These are phyloP conservation scores for Exophiala bonariae DNA, from an alignment of 2,329 filamentous ascomycete species.

Conservation along the genomic window DNA sequence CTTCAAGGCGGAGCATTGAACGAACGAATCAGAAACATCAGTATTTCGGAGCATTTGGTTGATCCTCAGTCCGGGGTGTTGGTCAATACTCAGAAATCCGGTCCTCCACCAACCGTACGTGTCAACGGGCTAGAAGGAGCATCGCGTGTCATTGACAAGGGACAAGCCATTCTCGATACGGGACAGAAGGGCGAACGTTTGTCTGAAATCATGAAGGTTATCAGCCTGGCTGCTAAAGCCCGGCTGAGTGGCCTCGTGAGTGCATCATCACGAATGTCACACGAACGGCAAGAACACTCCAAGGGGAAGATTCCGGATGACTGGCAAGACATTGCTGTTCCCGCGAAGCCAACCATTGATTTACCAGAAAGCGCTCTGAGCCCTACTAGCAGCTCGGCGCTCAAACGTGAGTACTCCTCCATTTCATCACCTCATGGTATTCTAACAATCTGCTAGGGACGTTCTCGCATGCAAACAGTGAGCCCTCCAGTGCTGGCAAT, in stretches of 20 bases:
- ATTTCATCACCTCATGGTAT: constrained; percentile 21
- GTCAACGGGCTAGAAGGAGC: constrained; percentile 63
- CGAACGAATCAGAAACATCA: constrained; percentile 57
- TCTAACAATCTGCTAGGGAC: constrained; percentile 35
- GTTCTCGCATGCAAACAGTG: constrained; percentile 35
- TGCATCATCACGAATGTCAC: constrained; percentile 70
- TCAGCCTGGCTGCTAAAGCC: constrained; percentile 82
- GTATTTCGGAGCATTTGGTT: constrained; percentile 59
- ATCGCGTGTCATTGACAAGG: constrained; percentile 62
- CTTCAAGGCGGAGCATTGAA: constrained; percentile 60
- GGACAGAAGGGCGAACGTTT: constrained; percentile 63
- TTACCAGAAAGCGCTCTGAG: constrained; percentile 28
- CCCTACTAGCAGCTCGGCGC: constrained; percentile 30
- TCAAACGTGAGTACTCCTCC: constrained; percentile 40
- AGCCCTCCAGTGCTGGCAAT: constrained; percentile 32
- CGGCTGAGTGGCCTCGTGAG: constrained; percentile 73
- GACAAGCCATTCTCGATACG: constrained; percentile 68
- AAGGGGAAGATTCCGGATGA: constrained; percentile 77
- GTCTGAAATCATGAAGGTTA: constrained; percentile 76
- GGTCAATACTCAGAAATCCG: constrained; percentile 42
- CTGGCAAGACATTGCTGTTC: constrained; percentile 69
- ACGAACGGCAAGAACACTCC: constrained; percentile 72
- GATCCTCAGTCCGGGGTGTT: constrained; percentile 58
- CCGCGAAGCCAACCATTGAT: constrained; percentile 29
- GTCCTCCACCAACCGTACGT: constrained; percentile 43